A percentile compares a stretch with the other conserved stretches of the same genome.
Evolutionary conservation across 371 early-diverging fungal species (phyloP).

Genomic region (Rhizomucor miehei): DNA sequence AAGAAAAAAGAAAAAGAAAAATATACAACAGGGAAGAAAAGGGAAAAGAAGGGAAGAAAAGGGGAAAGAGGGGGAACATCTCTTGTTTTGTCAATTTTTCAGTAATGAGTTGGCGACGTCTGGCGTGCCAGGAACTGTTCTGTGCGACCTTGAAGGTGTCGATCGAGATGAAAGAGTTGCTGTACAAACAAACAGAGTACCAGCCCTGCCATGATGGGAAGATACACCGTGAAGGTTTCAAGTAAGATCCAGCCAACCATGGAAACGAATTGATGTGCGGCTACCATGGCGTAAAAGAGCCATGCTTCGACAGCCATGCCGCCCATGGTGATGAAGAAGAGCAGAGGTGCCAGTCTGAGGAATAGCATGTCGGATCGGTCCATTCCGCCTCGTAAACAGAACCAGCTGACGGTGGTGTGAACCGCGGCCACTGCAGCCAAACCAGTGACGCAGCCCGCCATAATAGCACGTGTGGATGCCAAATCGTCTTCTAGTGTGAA

Average conservation of each 20-base stretch:
- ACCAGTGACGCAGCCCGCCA: conserved; percentile 19
- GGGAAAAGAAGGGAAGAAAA: no score
- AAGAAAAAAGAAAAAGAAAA: not conserved
- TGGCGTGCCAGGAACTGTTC: not conserved
- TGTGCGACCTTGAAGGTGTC: not conserved
- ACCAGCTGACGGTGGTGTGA: conserved; percentile 3
- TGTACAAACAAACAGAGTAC: conserved; percentile 1
- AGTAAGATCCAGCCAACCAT: conserved; percentile 8
- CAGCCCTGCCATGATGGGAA: conserved; percentile 6
- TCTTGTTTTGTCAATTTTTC: not conserved
- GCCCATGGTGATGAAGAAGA: conserved; percentile 16
- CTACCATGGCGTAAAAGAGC: conserved; percentile 18
- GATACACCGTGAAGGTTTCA: conserved; percentile 12
- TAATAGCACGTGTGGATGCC: conserved; percentile 2
- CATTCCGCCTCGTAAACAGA: conserved; percentile 3
- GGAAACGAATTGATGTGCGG: conserved; percentile 1
- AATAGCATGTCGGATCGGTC: not conserved
- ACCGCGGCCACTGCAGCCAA: conserved; percentile 13
- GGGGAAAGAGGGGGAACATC: no score
- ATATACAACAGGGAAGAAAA: no score
- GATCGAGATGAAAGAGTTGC: conserved; percentile 4
- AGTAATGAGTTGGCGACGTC: not conserved
- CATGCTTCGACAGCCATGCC: conserved; percentile 24
- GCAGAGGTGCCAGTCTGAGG: conserved; percentile 11
- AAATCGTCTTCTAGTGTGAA: conserved; percentile 8